phyloP scores from a whole-genome alignment of 2,329 filamentous ascomycete species.

The Macrophomina tecta region DNA sequence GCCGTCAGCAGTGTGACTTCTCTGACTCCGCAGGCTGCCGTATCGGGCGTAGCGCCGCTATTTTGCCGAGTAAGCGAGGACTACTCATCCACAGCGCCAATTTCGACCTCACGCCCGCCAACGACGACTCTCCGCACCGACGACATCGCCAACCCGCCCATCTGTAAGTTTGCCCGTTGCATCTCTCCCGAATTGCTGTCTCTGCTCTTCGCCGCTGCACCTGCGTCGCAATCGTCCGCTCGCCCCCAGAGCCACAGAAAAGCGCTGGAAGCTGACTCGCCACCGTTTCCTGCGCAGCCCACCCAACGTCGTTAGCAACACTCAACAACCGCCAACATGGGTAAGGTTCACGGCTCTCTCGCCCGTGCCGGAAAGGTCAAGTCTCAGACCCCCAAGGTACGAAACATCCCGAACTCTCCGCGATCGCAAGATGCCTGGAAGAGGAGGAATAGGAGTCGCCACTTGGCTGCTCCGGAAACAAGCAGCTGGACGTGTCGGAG shows the following conservation, averaged over 20 bases:
- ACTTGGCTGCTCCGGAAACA: conserved; percentile 17
- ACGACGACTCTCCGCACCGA: conserved; percentile 40
- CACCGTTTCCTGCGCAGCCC: conserved; percentile 33
- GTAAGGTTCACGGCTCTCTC: conserved; percentile 93
- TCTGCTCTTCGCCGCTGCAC: neutral
- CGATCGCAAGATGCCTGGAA: conserved; percentile 38
- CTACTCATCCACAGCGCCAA: conserved; percentile 35
- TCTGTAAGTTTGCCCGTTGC: conserved; percentile 41
- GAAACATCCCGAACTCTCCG: conserved; percentile 39
- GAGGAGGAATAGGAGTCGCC: conserved; percentile 8
- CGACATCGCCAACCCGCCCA: conserved; percentile 40
- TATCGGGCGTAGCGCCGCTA: conserved; percentile 23
- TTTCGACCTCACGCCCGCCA: conserved; percentile 37
- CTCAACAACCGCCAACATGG: conserved; percentile 69
- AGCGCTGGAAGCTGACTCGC: conserved; percentile 33
- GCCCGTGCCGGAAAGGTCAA: conserved; percentile 98
- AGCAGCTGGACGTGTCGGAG: conserved; percentile 35
- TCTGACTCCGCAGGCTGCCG: conserved; percentile 1
- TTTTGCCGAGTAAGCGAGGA: conserved; percentile 27
- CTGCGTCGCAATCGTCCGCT: neutral
- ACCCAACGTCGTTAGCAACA: conserved; percentile 33
- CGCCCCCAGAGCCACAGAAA: neutral
- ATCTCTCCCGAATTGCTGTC: neutral
- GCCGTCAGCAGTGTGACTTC: neutral
- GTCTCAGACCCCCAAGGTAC: conserved; percentile 91